A percentile compares a stretch with the other conserved stretches of the same genome.
These are phyloP conservation scores for Tetratostichococcus sp. DNA, from an alignment of 139 green algal genomes.

Conservation along the genomic window DNA sequence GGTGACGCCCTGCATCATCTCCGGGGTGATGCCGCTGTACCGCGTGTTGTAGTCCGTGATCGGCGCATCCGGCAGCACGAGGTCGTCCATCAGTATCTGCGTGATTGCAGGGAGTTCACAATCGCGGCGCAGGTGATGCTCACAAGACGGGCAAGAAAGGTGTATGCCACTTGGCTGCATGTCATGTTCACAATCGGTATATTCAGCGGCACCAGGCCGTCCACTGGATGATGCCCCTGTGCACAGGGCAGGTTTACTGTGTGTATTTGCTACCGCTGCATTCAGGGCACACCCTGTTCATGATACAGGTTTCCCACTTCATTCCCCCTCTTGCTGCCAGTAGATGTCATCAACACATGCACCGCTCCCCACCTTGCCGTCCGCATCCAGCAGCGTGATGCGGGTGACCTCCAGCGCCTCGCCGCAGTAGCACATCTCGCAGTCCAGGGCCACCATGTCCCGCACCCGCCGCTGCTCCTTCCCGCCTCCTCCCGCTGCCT, in stretches of 20 bases:
- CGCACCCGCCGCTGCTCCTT: slow-evolving; percentile 1
- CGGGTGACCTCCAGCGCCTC: slow-evolving; percentile 70
- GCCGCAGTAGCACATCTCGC: slow-evolving; percentile 80
- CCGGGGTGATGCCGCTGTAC: slow-evolving; percentile 75
- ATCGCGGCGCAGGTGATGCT: no score
- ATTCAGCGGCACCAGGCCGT: no score
- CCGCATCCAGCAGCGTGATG: slow-evolving; percentile 52
- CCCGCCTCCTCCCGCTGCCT: background rate
- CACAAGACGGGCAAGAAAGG: no score
- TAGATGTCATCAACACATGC: no score
- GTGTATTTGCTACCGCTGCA: no score
- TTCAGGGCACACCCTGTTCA: no score
- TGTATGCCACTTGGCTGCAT: no score
- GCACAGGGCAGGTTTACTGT: no score
- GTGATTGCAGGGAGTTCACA: background rate
- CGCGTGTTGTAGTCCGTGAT: slow-evolving; percentile 89
- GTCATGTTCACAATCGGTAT: no score
- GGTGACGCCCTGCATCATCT: slow-evolving; percentile 62
- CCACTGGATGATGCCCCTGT: no score
- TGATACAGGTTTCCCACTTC: no score
- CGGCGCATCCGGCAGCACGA: slow-evolving; percentile 71
- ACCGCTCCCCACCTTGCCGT: slow-evolving; percentile 20
- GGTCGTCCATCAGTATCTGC: slow-evolving; percentile 73
- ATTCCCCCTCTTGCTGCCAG: no score
- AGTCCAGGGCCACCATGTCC: slow-evolving; percentile 72